Evolutionary conservation across 768 basidiomycete genomes (phyloP).

Genomic region (Dacryopinax spathularia): DNA sequence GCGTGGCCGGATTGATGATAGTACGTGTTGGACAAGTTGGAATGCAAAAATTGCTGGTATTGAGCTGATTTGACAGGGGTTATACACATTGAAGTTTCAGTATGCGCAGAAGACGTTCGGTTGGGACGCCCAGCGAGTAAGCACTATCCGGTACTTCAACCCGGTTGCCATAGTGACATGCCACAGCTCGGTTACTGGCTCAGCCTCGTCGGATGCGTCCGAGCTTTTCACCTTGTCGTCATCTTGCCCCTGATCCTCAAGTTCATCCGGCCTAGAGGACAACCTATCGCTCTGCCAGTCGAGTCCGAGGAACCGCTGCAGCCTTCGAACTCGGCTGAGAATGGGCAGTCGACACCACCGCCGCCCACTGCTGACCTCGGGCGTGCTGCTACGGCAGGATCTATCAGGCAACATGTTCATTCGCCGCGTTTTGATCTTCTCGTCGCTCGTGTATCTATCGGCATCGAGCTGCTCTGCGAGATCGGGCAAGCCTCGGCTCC

Average conservation of each 20-base stretch:
- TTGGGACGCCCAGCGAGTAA: slow-evolving; percentile 53
- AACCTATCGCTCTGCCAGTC: slow-evolving; percentile 16
- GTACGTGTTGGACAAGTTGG: slow-evolving; percentile 26
- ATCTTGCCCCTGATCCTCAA: slow-evolving; percentile 51
- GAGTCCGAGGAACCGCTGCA: slow-evolving; percentile 18
- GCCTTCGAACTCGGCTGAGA: slow-evolving; percentile 2
- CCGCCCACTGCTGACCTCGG: neutral
- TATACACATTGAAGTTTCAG: slow-evolving; percentile 45
- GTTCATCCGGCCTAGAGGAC: slow-evolving; percentile 32
- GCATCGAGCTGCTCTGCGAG: slow-evolving; percentile 42
- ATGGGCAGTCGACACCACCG: slow-evolving; percentile 4
- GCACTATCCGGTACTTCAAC: slow-evolving; percentile 13
- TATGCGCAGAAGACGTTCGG: slow-evolving; percentile 47
- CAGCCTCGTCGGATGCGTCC: slow-evolving; percentile 37
- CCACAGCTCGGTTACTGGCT: slow-evolving; percentile 60
- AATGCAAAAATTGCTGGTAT: too few species aligned
- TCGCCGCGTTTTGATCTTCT: slow-evolving; percentile 45
- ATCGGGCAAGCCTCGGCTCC: slow-evolving; percentile 35
- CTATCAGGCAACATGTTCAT: neutral
- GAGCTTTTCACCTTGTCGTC: slow-evolving; percentile 41
- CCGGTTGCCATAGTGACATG: neutral
- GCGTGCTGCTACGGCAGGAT: neutral
- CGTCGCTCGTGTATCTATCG: slow-evolving; percentile 47
- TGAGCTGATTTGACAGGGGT: slow-evolving; percentile 31
- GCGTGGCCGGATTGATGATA: slow-evolving; percentile 30